These are phyloP conservation scores for Leucogyrophana mollusca DNA, from an alignment of 768 basidiomycete species.

Conservation along the genomic window DNA sequence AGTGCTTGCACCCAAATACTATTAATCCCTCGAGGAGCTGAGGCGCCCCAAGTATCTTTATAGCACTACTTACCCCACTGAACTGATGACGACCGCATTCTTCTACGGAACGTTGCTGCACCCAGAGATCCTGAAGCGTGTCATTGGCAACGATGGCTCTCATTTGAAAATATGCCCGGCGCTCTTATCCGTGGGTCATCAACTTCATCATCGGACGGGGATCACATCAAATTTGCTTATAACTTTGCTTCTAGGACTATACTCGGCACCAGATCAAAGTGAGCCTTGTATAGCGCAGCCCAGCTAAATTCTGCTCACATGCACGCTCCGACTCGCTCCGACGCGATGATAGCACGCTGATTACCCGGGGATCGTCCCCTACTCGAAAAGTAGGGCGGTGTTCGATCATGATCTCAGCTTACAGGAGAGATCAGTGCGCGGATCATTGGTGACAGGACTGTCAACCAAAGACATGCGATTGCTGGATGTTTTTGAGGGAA, in stretches of 20 bases:
- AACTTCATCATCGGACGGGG: too few relatives aligned
- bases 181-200: conserved; percentile 61
- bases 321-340: too few relatives aligned
- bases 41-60: too few relatives aligned
- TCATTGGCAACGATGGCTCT: conserved; percentile 66
- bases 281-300: too few relatives aligned
- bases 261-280: conserved; percentile 82
- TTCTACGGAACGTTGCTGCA: conserved; percentile 93
- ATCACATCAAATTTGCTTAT: background rate
- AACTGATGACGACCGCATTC: conserved; percentile 52
- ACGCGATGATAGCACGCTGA: conserved; percentile 66
- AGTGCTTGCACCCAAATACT: too few relatives aligned
- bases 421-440: conserved; percentile 73
- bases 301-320: too few relatives aligned
- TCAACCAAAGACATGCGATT: conserved; percentile 57
- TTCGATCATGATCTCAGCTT: conserved; percentile 47
- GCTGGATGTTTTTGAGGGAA: conserved; percentile 82
- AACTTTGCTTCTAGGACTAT: conserved; percentile 74
- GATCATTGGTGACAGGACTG: conserved; percentile 76
- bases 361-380: conserved; percentile 82
- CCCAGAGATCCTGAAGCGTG: conserved; percentile 74
- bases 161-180: conserved; percentile 72
- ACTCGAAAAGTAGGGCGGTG: conserved; percentile 43
- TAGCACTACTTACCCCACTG: too few relatives aligned
- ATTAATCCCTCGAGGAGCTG: too few relatives aligned